These are phyloP conservation scores for Singerocomus inundabilis DNA, from an alignment of 1,284 basidiomycete genomes.

Conservation along the genomic window DNA sequence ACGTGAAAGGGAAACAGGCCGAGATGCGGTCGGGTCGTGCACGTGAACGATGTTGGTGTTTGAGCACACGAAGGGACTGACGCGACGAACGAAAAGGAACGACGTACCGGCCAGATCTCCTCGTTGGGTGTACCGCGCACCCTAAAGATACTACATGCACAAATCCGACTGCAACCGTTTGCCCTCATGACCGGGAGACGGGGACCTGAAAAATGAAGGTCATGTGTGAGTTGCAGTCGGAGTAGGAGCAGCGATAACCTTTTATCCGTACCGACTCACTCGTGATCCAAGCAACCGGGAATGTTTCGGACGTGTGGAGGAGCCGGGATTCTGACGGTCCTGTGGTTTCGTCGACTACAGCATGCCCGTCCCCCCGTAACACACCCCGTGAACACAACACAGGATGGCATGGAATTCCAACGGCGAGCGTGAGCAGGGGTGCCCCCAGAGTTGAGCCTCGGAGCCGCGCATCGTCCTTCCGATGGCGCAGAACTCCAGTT, in stretches of 20 bases:
- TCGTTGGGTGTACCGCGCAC: conserved; percentile 70
- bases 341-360: neutral
- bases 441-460: neutral
- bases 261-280: neutral
- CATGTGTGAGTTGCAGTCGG: too few species aligned
- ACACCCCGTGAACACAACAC: neutral
- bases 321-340: neutral
- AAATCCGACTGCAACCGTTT: neutral
- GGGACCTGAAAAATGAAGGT: neutral
- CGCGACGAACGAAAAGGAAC: neutral
- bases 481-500: neutral
- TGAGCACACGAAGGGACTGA: too few species aligned
- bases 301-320: neutral
- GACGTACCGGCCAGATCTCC: conserved; percentile 66
- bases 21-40: too few species aligned
- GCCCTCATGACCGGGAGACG: neutral
- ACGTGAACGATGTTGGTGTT: too few species aligned
- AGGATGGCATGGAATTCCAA: neutral
- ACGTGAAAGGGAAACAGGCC: too few species aligned
- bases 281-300: neutral
- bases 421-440: too few species aligned
- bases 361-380: neutral
- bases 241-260: too few species aligned
- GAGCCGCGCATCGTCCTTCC: neutral
- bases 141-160: conserved; percentile 83